Percentiles rank a stretch among this genome's conserved stretches.
phyloP scores from a whole-genome alignment of 345 rosid genomes.

The Dimocarpus longan region DNA sequence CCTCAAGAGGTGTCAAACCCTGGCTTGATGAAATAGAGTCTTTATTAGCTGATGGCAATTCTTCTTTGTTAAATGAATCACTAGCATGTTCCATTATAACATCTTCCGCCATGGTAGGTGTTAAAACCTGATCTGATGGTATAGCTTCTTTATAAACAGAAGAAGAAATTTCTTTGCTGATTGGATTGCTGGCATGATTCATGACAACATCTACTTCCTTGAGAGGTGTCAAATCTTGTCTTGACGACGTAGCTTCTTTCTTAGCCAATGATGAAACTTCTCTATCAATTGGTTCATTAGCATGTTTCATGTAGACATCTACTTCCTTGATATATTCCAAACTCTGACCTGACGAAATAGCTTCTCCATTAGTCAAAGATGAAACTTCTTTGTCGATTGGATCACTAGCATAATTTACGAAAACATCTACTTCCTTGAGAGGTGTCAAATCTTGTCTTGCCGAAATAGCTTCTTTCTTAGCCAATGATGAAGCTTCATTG shows the following conservation, averaged over 20 bases:
- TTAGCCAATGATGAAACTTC: background rate
- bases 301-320: background rate
- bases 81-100: background rate
- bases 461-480: too few relatives aligned
- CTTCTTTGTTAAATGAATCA: slow-evolving; percentile 22
- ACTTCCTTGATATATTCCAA: background rate
- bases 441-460: too few relatives aligned
- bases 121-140: too few relatives aligned
- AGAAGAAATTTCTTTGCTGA: too few relatives aligned
- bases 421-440: slow-evolving; percentile 12
- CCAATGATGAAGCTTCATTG: background rate
- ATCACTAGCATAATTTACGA: slow-evolving; percentile 12
- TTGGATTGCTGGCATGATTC: slow-evolving; percentile 12
- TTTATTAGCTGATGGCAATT: too few relatives aligned
- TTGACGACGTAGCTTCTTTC: too few relatives aligned
- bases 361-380: too few relatives aligned
- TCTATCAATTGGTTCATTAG: slow-evolving; percentile 12
- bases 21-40: too few relatives aligned
- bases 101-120: background rate
- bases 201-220: slow-evolving; percentile 14
- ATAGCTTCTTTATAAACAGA: too few relatives aligned
- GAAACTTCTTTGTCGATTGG: background rate
- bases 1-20: background rate
- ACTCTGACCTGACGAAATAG: too few relatives aligned
- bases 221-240: too few relatives aligned